Conservation (phyloP, 352 stramenopile genomes). For the Pythium angustatum region DNA sequence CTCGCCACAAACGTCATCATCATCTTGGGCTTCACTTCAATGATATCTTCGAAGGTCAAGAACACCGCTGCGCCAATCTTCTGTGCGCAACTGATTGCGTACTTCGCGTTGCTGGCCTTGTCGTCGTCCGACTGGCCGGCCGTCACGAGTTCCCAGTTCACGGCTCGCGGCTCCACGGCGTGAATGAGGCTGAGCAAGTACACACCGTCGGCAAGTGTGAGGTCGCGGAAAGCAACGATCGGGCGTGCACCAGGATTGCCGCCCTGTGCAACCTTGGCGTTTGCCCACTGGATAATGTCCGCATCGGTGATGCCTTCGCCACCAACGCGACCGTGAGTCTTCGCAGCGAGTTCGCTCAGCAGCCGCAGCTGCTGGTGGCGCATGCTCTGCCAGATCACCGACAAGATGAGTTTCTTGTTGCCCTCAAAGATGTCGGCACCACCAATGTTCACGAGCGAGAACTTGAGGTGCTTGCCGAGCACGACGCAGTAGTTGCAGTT, state of each 20-base stretch:
- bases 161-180: constrained; percentile 80
- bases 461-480: constrained; percentile 86
- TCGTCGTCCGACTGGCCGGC: constrained; percentile 68
- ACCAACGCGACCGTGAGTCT: constrained; percentile 31
- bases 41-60: constrained; percentile 92
- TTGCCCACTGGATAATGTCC: constrained; percentile 85
- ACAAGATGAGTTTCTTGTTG: constrained; percentile 93
- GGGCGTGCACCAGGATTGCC: constrained; percentile 60
- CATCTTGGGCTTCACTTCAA: constrained; percentile 94
- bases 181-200: constrained; percentile 90
- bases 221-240: constrained; percentile 88
- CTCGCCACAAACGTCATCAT: constrained; percentile 90
- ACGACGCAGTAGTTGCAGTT: constrained; percentile 91
- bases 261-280: constrained; percentile 74
- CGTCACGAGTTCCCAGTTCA: constrained; percentile 91
- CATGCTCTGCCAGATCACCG: constrained; percentile 95
- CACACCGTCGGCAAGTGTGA: constrained; percentile 65
- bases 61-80: constrained; percentile 94
- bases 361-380: constrained; percentile 89
- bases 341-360: constrained; percentile 53
- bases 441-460: constrained; percentile 90
- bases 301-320: constrained; percentile 69
- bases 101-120: constrained; percentile 91
- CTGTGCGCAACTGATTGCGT: constrained; percentile 91
- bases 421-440: constrained; percentile 91